These are phyloP conservation scores for Cerrena zonata DNA, from an alignment of 1,284 basidiomycete genomes.

Conservation along the genomic window DNA sequence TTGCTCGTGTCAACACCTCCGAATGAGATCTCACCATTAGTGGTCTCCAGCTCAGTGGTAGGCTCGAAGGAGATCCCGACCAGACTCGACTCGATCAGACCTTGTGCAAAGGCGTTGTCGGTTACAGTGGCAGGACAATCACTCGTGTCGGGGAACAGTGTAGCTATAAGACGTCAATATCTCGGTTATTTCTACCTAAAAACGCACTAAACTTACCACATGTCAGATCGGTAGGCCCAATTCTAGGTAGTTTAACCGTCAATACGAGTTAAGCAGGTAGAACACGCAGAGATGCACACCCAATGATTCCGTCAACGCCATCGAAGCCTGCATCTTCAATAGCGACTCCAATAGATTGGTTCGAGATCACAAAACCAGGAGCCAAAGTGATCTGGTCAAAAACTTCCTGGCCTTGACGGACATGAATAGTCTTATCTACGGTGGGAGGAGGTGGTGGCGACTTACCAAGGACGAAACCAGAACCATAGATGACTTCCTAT, in stretches of 20 bases:
- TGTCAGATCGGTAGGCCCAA: constrained; percentile 45
- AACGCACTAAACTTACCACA: background rate
- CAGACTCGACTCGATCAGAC: constrained; percentile 1
- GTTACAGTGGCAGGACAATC: constrained; percentile 29
- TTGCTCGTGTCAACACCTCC: constrained; percentile 9
- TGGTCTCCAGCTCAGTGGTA: constrained; percentile 1
- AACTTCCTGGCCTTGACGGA: constrained; percentile 14
- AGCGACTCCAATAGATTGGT: constrained; percentile 49
- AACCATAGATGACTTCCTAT: constrained; percentile 39
- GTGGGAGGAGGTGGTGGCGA: background rate
- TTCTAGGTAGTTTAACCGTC: constrained; percentile 8
- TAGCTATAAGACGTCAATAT: constrained; percentile 3
- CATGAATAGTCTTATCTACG: background rate
- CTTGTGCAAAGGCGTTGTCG: constrained; percentile 9
- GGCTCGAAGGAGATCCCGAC: constrained; percentile 14
- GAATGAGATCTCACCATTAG: constrained; percentile 12
- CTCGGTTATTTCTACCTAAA: background rate
- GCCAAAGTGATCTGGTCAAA: constrained; percentile 19
- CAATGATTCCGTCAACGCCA: constrained; percentile 50
- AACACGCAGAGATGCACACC: constrained; percentile 21
- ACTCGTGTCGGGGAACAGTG: constrained; percentile 28
- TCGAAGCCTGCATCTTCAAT: constrained; percentile 32
- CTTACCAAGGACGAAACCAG: constrained; percentile 39
- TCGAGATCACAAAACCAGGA: constrained; percentile 33
- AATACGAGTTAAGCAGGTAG: background rate